Evolutionary conservation across 1,284 basidiomycete genomes (phyloP), one percentile per base, ranked within the genome.

Genomic region (Gomphus bonarii): DNA sequence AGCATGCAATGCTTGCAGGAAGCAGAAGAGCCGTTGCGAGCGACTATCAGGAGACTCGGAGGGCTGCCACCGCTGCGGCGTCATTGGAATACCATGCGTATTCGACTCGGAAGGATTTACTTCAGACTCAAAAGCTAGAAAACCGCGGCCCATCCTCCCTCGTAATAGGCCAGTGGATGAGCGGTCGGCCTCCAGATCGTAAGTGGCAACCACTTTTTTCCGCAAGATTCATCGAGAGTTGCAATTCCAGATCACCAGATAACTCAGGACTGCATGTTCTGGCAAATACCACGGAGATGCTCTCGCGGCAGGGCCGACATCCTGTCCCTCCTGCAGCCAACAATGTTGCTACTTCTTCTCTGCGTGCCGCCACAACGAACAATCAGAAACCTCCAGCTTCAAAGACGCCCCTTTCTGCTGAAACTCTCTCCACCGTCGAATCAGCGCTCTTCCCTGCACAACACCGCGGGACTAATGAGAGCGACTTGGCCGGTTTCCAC

Each of bases 21-120:
- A 47, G 35, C 56, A 58, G 31, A 58, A 58, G 35, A 58, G 56
- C 18, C 56, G 56, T 10, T 58, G 56, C 25, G 56, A 58, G 28
- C 18, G 50, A 16, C 25, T 58, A 2, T 38, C 50, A 22, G 56
- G 56, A 6, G 56, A 58, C 40, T 1, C 4, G 4, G 50, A 58
- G 3, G 49, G 50, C 8, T 58, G 56, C 20, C 56, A 58, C 25
- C 33, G 56, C 38, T 58, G 56, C 25, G 44, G 50, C n/a, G 56
- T 58, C n/a, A 58, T 58, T n/a, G 56, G 56, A 1, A 58, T 58
- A 9, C 12, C 56, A 5, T 58, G 56, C 31, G 22, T 58, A 10
- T 52, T 58, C 20, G 50, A 58, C 10, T 8, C 56, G 7, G 55
- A 51, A 6, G 36, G 22, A 0, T 30, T 43, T 4, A 9, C 30